A percentile compares a stretch with the other conserved stretches of the same genome.
Conservation (phyloP, 768 basidiomycete genomes). For the Albatrellus ellisii region DNA sequence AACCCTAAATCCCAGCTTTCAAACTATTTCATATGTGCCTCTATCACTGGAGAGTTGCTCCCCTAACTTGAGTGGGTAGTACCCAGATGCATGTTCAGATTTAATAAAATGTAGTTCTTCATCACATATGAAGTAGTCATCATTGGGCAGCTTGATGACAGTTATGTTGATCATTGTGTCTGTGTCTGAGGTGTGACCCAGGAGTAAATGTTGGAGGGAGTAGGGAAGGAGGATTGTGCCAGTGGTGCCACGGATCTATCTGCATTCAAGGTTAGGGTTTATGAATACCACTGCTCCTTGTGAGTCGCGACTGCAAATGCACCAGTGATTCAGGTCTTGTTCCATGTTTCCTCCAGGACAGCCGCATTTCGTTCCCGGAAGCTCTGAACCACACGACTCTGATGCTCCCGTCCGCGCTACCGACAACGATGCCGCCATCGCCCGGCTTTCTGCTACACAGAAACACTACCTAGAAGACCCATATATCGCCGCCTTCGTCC, state of each 20-base stretch:
- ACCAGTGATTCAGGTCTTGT: neutral
- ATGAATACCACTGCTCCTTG: neutral
- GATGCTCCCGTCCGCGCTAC: constrained; percentile 64
- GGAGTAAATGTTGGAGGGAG: too few relatives aligned
- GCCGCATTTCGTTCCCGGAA: neutral
- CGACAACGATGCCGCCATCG: constrained; percentile 71
- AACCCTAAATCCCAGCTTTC: too few relatives aligned
- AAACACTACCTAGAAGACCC: constrained; percentile 74
- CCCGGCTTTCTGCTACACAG: constrained; percentile 75
- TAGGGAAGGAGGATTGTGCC: too few relatives aligned
- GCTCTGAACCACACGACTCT: constrained; percentile 23
- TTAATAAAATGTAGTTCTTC: too few relatives aligned
- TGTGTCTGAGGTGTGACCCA: too few relatives aligned
- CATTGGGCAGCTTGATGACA: too few relatives aligned
- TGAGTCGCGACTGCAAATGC: neutral
- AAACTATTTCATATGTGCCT: too few relatives aligned
- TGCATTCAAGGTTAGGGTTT: neutral
- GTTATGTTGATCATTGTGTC: too few relatives aligned
- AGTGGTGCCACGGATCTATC: neutral
- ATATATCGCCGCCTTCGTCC: constrained; percentile 54
- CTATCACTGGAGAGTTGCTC: too few relatives aligned
- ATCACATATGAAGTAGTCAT: too few relatives aligned
- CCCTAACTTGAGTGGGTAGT: too few relatives aligned
- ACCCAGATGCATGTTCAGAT: too few relatives aligned
- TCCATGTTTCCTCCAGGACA: neutral